Conservation (phyloP, 129 eudicot species). For the Smallanthus sonchifolius region DNA sequence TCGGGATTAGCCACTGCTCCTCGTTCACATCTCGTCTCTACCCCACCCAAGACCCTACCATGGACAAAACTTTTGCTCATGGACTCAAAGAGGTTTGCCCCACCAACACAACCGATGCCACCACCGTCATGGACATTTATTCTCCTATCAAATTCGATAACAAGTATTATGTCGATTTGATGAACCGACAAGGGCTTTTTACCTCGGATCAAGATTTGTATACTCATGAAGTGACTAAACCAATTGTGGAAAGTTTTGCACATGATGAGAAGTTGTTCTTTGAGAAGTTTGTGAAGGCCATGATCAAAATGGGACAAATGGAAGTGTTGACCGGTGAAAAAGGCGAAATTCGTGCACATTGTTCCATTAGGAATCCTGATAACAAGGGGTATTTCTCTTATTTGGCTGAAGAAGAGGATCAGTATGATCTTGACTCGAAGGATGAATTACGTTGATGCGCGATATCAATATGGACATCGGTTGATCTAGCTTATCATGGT, state of each 20-base stretch:
- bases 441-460: conserved; percentile 31
- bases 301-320: conserved; percentile 65
- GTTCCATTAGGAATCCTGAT: conserved; percentile 45
- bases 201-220: conserved; percentile 63
- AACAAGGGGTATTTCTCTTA: conserved; percentile 32
- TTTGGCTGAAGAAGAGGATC: conserved; percentile 34
- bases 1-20: conserved; percentile 47
- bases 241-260: conserved; percentile 49
- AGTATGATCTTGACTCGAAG: conserved; percentile 24
- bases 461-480: background rate
- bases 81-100: conserved; percentile 52
- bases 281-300: conserved; percentile 46
- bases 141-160: conserved; percentile 53
- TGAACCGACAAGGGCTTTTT: conserved; percentile 51
- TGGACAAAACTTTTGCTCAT: conserved; percentile 45
- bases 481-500: background rate
- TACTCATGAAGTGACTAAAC: conserved; percentile 40
- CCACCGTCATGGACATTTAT: conserved; percentile 39
- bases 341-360: conserved; percentile 56
- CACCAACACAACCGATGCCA: conserved; percentile 39
- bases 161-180: conserved; percentile 44
- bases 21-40: conserved; percentile 44
- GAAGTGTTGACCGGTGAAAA: conserved; percentile 46
- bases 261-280: conserved; percentile 47
- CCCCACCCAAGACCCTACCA: conserved; percentile 56